These are phyloP conservation scores for Niebla homalea DNA, from an alignment of 495 filamentous ascomycete genomes.

Conservation along the genomic window DNA sequence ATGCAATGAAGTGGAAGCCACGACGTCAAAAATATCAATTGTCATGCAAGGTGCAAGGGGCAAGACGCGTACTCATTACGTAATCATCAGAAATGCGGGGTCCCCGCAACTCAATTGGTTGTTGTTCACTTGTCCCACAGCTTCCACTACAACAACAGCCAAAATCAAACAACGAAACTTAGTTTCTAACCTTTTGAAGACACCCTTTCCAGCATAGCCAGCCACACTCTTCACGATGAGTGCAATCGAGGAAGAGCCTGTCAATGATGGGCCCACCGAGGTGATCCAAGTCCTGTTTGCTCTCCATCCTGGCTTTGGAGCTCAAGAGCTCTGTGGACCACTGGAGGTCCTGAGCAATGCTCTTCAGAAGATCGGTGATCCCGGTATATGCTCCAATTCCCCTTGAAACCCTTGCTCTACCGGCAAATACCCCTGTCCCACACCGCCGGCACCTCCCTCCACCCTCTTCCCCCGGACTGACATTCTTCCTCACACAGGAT, in stretches of 20 bases:
- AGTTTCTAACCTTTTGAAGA: too few relatives aligned
- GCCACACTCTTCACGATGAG: constrained; percentile 10
- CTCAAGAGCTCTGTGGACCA: constrained; percentile 53
- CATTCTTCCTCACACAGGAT: constrained; percentile 13
- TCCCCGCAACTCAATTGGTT: too few relatives aligned
- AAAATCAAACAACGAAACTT: background rate
- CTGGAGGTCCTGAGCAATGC: constrained; percentile 48
- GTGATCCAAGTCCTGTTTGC: constrained; percentile 40
- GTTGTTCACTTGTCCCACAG: too few relatives aligned
- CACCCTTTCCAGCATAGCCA: background rate
- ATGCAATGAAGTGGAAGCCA: too few relatives aligned
- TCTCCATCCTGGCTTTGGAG: constrained; percentile 34
- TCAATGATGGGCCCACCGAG: constrained; percentile 10
- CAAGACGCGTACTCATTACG: too few relatives aligned
- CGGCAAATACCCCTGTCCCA: background rate
- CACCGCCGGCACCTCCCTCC: background rate
- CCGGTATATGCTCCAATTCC: constrained; percentile 41
- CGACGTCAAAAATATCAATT: too few relatives aligned
- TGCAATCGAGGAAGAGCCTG: constrained; percentile 12
- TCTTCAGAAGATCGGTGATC: constrained; percentile 46
- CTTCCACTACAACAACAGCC: too few relatives aligned
- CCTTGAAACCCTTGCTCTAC: too few relatives aligned
- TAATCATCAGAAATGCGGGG: too few relatives aligned
- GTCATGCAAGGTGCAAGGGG: too few relatives aligned
- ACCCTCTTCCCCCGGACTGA: background rate